A percentile compares a stretch with the other conserved stretches of the same genome.
Conservation (phyloP, 169 alveolate species). For the Miamiensis avidus region DNA sequence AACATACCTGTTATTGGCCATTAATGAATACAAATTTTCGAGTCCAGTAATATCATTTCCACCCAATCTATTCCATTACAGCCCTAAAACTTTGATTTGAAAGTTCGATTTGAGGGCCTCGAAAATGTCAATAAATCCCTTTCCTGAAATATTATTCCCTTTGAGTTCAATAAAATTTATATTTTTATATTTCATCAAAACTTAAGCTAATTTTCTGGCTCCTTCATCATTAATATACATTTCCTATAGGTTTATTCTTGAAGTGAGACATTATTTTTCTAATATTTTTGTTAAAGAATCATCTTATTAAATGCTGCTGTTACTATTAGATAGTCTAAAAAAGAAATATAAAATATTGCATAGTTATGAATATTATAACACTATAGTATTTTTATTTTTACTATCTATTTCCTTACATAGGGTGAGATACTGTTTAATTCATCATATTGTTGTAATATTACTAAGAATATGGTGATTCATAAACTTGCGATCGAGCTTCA, state of each 20-base stretch:
- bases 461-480: too few relatives aligned
- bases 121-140: slow-evolving; percentile 9
- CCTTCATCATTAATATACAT: neutral
- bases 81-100: slow-evolving; percentile 8
- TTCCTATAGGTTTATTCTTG: neutral
- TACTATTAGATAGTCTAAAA: too few relatives aligned
- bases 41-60: slow-evolving; percentile 17
- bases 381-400: too few relatives aligned
- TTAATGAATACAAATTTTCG: neutral
- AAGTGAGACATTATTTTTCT: neutral
- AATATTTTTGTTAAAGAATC: neutral
- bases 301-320: too few relatives aligned
- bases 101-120: neutral
- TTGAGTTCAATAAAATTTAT: slow-evolving; percentile 4
- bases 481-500: too few relatives aligned
- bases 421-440: too few relatives aligned
- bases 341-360: too few relatives aligned
- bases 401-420: too few relatives aligned
- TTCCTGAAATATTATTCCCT: slow-evolving; percentile 16
- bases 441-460: too few relatives aligned
- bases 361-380: too few relatives aligned
- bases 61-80: slow-evolving; percentile 23
- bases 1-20: neutral
- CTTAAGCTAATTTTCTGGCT: neutral
- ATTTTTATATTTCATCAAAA: too few relatives aligned